These are phyloP conservation scores for Salisapilia sapeloensis DNA, from an alignment of 352 stramenopile genomes.

Conservation along the genomic window DNA sequence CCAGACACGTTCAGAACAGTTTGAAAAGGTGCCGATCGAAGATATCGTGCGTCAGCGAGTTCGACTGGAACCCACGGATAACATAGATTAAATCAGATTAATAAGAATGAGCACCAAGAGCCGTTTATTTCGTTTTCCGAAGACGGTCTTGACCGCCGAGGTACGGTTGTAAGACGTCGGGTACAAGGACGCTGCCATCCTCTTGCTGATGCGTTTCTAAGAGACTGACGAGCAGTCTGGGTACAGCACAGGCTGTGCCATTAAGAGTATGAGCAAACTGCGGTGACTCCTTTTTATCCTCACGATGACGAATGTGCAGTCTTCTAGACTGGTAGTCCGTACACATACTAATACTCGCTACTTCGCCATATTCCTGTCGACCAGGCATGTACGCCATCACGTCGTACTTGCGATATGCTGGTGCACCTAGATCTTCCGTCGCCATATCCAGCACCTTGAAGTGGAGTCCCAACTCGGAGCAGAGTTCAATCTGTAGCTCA, in stretches of 20 bases:
- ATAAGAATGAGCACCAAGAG: too few relatives aligned
- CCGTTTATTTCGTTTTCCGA: too few relatives aligned
- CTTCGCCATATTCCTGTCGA: slow-evolving; percentile 55
- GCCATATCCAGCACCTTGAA: slow-evolving; percentile 77
- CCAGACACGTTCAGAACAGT: too few relatives aligned
- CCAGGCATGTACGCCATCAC: slow-evolving; percentile 79
- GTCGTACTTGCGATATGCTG: slow-evolving; percentile 78
- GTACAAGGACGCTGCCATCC: slow-evolving; percentile 65
- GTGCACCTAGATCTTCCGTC: slow-evolving; percentile 56
- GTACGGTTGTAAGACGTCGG: slow-evolving; percentile 59
- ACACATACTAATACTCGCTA: slow-evolving; percentile 80
- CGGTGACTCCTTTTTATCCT: slow-evolving; percentile 29
- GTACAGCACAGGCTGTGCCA: slow-evolving; percentile 66
- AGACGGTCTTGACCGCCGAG: slow-evolving; percentile 67
- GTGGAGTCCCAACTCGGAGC: slow-evolving; percentile 59
- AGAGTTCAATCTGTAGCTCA: slow-evolving; percentile 58
- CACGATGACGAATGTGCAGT: slow-evolving; percentile 75
- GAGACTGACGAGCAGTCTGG: slow-evolving; percentile 68
- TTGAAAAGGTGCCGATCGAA: too few relatives aligned
- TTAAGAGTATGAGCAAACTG: slow-evolving; percentile 83
- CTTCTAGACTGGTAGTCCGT: slow-evolving; percentile 80
- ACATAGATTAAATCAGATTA: too few relatives aligned
- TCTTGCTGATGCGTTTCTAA: slow-evolving; percentile 72
- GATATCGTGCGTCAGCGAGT: too few relatives aligned
- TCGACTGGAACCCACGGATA: too few relatives aligned